Evolutionary conservation across 257 asterid species (phyloP).

Genomic region (Penstemon newberryi): DNA sequence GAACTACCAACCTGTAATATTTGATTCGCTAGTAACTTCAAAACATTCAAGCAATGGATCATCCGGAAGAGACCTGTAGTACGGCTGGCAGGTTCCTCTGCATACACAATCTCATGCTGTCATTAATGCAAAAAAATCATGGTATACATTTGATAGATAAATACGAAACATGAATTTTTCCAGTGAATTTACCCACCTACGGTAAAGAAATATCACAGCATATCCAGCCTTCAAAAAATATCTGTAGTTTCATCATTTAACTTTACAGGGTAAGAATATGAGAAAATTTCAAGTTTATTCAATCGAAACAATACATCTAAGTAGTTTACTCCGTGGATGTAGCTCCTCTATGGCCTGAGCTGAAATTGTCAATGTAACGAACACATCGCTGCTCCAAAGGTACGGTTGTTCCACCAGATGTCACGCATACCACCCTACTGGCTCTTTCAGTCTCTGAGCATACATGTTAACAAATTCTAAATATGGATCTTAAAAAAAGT

Average conservation of each 20-base stretch:
- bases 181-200: slow-evolving; percentile 52
- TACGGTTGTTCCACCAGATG: slow-evolving; percentile 98
- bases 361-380: slow-evolving; percentile 91
- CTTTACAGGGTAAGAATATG: slow-evolving; percentile 16
- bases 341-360: slow-evolving; percentile 98
- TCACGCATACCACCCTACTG: slow-evolving; percentile 74
- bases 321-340: slow-evolving; percentile 85
- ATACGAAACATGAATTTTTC: slow-evolving; percentile 7
- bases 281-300: slow-evolving; percentile 3
- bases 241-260: slow-evolving; percentile 46
- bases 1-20: slow-evolving; percentile 56
- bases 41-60: slow-evolving; percentile 88
- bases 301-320: slow-evolving; percentile 7
- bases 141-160: not conserved
- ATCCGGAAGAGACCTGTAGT: slow-evolving; percentile 79
- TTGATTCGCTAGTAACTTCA: slow-evolving; percentile 49
- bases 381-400: slow-evolving; percentile 93
- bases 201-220: slow-evolving; percentile 81
- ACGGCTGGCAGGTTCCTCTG: slow-evolving; percentile 94
- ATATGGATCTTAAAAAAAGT: not conserved
- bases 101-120: slow-evolving; percentile 21
- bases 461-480: slow-evolving; percentile 18
- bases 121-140: slow-evolving; percentile 9
- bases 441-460: slow-evolving; percentile 44
- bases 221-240: slow-evolving; percentile 89